Percentiles rank a stretch among this genome's conserved stretches.
Evolutionary conservation across 176 grass and related monocot species (phyloP).

Genomic region (Leersia perrieri): DNA sequence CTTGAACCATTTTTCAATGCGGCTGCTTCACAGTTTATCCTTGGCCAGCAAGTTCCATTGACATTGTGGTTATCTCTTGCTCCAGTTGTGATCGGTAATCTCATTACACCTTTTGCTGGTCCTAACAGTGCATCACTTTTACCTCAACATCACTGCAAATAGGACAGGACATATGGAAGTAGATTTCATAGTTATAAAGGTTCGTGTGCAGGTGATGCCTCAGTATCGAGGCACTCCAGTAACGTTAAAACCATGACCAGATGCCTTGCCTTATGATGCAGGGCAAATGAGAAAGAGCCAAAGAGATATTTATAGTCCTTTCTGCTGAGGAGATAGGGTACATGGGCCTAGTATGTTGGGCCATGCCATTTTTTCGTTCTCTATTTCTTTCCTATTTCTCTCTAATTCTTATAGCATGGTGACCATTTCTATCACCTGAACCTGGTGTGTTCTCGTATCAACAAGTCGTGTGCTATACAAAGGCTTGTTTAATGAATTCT

Average conservation of each 20-base stretch:
- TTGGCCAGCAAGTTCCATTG: constrained; percentile 73
- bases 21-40: constrained; percentile 88
- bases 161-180: not conserved
- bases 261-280: not conserved
- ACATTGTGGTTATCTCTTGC: constrained; percentile 83
- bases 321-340: not conserved
- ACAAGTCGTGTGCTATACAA: not conserved
- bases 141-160: not conserved
- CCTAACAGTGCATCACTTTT: constrained; percentile 9
- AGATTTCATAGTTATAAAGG: not conserved
- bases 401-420: not conserved
- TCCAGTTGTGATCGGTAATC: constrained; percentile 85
- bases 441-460: not conserved
- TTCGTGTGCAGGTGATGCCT: not conserved
- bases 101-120: constrained; percentile 13
- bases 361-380: not conserved
- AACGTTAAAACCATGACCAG: not conserved
- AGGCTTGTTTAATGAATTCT: not conserved
- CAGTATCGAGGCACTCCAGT: not conserved
- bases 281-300: not conserved
- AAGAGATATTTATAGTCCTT: not conserved
- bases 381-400: not conserved
- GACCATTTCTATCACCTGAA: not conserved
- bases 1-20: constrained; percentile 95
- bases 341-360: not conserved